A percentile compares a stretch with the other conserved stretches of the same genome.
These are phyloP conservation scores for Serendipita sp. DNA, from an alignment of 768 basidiomycete genomes.

Conservation along the genomic window DNA sequence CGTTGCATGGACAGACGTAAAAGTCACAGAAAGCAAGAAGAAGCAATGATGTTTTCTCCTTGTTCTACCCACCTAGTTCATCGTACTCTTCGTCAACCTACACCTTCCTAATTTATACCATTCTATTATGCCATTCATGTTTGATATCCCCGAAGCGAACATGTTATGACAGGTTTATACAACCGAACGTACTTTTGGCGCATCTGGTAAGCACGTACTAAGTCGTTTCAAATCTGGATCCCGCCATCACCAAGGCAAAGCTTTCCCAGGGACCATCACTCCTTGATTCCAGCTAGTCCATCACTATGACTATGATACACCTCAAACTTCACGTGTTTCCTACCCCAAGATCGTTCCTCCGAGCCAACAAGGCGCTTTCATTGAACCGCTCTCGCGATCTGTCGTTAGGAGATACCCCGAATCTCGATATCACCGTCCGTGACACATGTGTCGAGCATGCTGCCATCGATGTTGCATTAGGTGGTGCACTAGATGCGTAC, in stretches of 20 bases:
- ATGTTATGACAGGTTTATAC: too few relatives aligned
- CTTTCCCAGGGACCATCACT: too few relatives aligned
- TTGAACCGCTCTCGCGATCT: not conserved
- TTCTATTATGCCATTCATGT: not conserved
- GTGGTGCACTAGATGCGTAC: not conserved
- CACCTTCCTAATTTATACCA: too few relatives aligned
- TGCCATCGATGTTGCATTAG: not conserved
- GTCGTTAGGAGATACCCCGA: not conserved
- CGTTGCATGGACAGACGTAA: not conserved
- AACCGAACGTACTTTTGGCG: too few relatives aligned
- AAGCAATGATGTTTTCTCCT: not conserved
- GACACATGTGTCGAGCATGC: not conserved
- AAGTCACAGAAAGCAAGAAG: not conserved
- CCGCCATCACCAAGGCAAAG: not conserved
- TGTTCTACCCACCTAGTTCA: not conserved
- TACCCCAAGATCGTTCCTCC: not conserved
- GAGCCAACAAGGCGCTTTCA: not conserved
- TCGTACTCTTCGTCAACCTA: too few relatives aligned
- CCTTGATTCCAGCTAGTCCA: too few relatives aligned
- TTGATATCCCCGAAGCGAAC: not conserved
- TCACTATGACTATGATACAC: not conserved
- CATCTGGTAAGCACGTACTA: too few relatives aligned
- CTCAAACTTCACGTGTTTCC: slow-evolving; percentile 2
- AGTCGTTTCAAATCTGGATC: not conserved
- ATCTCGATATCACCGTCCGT: not conserved